Percentiles rank a stretch among this genome's conserved stretches.
phyloP scores from a whole-genome alignment of 106 monocot genomes.

The Ottelia alismoides region DNA sequence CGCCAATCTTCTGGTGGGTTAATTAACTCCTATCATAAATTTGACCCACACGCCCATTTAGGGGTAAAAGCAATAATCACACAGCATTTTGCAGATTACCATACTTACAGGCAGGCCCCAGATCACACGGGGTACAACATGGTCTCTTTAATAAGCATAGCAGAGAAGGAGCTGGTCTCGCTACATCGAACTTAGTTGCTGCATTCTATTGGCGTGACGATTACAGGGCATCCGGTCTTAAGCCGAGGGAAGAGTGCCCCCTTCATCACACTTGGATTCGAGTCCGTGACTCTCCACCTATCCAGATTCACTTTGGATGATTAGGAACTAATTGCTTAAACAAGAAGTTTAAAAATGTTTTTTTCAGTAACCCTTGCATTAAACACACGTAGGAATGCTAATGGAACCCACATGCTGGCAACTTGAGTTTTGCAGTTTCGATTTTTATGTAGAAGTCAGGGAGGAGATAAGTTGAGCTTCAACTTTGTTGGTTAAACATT shows the following conservation, averaged over 20 bases:
- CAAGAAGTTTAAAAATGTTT: background rate
- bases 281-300: constrained; percentile 64
- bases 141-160: no score
- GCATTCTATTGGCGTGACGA: constrained; percentile 15
- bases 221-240: constrained; percentile 59
- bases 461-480: background rate
- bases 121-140: no score
- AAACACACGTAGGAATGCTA: background rate
- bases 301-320: background rate
- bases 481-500: no score
- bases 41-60: no score
- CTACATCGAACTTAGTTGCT: no score
- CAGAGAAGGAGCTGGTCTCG: no score
- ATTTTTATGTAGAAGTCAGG: background rate
- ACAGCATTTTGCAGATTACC: no score
- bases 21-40: no score
- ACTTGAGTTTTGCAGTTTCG: background rate
- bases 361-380: background rate
- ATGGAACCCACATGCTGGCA: background rate
- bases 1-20: no score
- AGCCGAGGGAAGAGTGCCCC: constrained; percentile 70
- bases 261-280: constrained; percentile 43
- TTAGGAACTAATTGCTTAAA: background rate
- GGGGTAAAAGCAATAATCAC: no score
- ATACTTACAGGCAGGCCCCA: no score